Evolutionary conservation across 1,139 yeast species (phyloP).

Genomic region (Magnusiomyces suaveolens): DNA sequence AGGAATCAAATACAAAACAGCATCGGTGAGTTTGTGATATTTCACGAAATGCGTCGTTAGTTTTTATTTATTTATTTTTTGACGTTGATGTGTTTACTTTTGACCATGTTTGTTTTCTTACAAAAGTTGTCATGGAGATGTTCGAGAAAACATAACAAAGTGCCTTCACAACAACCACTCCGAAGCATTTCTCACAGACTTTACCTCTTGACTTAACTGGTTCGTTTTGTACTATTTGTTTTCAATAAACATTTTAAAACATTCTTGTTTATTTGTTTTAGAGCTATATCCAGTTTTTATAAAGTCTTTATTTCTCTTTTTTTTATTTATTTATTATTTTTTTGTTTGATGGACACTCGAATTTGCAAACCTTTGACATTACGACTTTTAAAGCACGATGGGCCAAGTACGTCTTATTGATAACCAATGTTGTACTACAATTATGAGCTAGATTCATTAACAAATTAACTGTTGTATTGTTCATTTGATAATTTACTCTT

Average conservation of each 20-base stretch:
- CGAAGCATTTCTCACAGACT: not conserved
- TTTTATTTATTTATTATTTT: not conserved
- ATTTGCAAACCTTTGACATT: too few species aligned
- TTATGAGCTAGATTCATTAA: not conserved
- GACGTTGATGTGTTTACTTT: not conserved
- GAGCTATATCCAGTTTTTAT: not conserved
- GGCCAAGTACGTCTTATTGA: constrained; percentile 10
- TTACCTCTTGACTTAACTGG: not conserved
- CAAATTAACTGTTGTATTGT: not conserved
- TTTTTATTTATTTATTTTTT: too few species aligned
- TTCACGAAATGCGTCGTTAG: too few species aligned
- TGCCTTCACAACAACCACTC: not conserved
- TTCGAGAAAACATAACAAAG: not conserved
- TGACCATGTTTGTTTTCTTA: not conserved
- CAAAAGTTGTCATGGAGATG: not conserved
- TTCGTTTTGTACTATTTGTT: too few species aligned
- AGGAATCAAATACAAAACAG: too few species aligned
- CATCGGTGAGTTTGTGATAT: too few species aligned
- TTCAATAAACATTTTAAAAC: too few species aligned
- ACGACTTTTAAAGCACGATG: constrained; percentile 1
- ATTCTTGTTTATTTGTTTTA: too few species aligned
- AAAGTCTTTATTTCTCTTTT: not conserved
- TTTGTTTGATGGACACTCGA: not conserved
- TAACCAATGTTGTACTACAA: not conserved
- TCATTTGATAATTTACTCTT: not conserved